These are phyloP conservation scores for Sclerotinia minor DNA, from an alignment of 2,329 filamentous ascomycete species.

Conservation along the genomic window DNA sequence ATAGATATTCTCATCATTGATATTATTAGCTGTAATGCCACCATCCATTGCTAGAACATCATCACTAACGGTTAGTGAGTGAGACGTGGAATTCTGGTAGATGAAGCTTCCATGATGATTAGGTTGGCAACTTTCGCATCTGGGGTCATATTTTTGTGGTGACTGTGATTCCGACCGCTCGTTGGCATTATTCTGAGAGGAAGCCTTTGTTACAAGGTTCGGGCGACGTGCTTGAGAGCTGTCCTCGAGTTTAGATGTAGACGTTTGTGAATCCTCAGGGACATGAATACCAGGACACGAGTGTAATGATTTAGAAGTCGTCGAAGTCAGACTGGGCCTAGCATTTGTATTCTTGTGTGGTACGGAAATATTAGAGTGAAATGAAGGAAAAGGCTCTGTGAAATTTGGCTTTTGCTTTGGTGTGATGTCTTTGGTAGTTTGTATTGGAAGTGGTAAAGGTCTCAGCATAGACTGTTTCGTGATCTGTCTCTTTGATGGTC, in stretches of 20 bases:
- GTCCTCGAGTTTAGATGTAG: not conserved
- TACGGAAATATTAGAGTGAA: not conserved
- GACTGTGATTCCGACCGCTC: not conserved
- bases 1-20: not conserved
- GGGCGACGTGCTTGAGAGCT: not conserved
- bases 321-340: not conserved
- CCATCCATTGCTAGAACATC: conserved; percentile 31
- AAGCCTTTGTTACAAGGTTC: not conserved
- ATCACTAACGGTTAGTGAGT: conserved; percentile 27
- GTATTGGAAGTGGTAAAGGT: not conserved
- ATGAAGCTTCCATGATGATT: conserved; percentile 30
- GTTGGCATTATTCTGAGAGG: not conserved
- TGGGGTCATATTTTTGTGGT: not conserved
- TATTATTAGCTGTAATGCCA: conserved; percentile 33
- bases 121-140: not conserved
- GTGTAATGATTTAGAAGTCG: not conserved
- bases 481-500: not conserved
- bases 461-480: not conserved
- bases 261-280: not conserved
- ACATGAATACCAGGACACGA: not conserved
- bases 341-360: not conserved
- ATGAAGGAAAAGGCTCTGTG: not conserved
- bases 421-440: not conserved
- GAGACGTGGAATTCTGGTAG: conserved; percentile 34
- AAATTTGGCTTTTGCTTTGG: not conserved